Percentiles rank a stretch among this genome's conserved stretches.
Evolutionary conservation across 257 asterid species (phyloP).

Genomic region (Henckelia pumila): DNA sequence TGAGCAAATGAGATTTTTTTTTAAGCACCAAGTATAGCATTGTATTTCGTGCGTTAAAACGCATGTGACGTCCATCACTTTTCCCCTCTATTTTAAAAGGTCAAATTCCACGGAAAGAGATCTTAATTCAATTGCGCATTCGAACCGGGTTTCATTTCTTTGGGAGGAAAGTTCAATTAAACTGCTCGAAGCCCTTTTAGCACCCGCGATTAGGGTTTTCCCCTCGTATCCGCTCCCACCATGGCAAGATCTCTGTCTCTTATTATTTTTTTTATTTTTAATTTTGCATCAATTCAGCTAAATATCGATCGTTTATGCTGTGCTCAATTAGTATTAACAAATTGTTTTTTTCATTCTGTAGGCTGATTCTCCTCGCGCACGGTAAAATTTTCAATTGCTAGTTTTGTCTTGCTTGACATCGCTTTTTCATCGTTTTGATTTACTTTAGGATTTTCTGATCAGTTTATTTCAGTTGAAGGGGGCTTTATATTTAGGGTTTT

Average conservation of each 20-base stretch:
- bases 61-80: too few species aligned
- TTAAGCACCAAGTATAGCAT: too few species aligned
- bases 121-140: too few species aligned
- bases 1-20: too few species aligned
- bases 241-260: constrained; percentile 34
- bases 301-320: neutral
- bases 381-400: constrained; percentile 31
- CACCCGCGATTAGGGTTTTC: constrained; percentile 41
- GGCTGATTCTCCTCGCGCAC: constrained; percentile 82
- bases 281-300: neutral
- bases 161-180: neutral
- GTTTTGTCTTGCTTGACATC: neutral
- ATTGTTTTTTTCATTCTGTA: constrained; percentile 34
- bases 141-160: neutral
- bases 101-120: too few species aligned
- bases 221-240: constrained; percentile 14
- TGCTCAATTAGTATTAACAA: constrained; percentile 3
- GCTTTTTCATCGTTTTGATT: neutral
- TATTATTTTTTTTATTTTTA: constrained; percentile 14
- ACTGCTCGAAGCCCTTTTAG: constrained; percentile 20
- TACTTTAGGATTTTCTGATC: constrained; percentile 16
- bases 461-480: neutral
- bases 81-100: too few species aligned
- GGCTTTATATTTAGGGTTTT: neutral
- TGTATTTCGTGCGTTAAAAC: too few species aligned